Percentiles rank a stretch among this genome's conserved stretches.
Evolutionary conservation across 1,284 basidiomycete genomes (phyloP).

Genomic region (Serendipita sp.): DNA sequence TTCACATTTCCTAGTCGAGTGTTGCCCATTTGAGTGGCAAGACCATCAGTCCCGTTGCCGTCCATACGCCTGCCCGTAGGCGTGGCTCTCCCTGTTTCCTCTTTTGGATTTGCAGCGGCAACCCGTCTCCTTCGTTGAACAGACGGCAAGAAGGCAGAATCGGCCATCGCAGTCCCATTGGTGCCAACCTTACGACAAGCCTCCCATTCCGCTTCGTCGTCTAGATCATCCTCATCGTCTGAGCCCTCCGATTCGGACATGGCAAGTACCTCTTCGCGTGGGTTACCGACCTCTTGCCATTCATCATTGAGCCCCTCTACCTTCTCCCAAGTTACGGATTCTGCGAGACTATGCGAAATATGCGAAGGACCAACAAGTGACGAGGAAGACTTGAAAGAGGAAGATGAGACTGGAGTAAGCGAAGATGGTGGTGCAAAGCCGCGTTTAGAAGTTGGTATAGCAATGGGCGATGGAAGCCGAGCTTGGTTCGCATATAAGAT

Average conservation of each 20-base stretch:
- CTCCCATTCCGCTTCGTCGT: constrained; percentile 6
- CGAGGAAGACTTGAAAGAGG: too few relatives aligned
- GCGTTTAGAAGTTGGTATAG: too few relatives aligned
- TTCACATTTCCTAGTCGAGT: too few relatives aligned
- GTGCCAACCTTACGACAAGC: not conserved
- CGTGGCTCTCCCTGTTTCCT: not conserved
- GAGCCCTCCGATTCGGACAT: not conserved
- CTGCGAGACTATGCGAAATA: not conserved
- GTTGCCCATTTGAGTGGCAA: too few relatives aligned
- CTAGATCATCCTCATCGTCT: not conserved
- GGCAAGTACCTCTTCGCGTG: not conserved
- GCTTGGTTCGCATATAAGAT: too few relatives aligned
- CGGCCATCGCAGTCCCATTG: not conserved
- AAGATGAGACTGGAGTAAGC: too few relatives aligned
- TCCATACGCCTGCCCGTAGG: not conserved
- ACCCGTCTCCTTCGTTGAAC: not conserved
- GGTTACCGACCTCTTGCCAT: not conserved
- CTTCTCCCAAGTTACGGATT: constrained; percentile 5
- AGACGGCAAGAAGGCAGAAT: not conserved
- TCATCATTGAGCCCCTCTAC: not conserved
- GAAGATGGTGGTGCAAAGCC: too few relatives aligned
- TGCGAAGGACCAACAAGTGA: not conserved
- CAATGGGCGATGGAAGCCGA: too few relatives aligned
- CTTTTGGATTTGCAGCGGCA: not conserved
- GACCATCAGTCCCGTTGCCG: too few relatives aligned